A percentile compares a stretch with the other conserved stretches of the same genome.
Evolutionary conservation across 2,329 filamentous ascomycete genomes (phyloP).

Genomic region (Epicoccum nigrum): DNA sequence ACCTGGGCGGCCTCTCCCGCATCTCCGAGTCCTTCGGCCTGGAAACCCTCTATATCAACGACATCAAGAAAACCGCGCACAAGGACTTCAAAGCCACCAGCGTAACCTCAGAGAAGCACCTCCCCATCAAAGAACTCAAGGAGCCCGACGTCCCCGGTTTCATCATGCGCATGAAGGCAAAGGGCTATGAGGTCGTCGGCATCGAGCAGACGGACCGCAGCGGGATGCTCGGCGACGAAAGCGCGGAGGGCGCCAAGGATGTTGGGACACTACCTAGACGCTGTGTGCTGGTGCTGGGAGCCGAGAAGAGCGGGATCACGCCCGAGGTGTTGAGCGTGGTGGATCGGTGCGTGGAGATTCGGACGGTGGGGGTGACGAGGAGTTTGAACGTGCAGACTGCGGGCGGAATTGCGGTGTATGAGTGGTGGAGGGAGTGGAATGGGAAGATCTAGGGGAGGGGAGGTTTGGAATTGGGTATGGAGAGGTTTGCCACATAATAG

Average conservation of each 20-base stretch:
- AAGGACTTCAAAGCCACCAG: slow-evolving; percentile 58
- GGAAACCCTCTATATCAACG: slow-evolving; percentile 52
- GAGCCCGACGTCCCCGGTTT: slow-evolving; percentile 44
- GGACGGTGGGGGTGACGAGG: slow-evolving; percentile 58
- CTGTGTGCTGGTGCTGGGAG: slow-evolving; percentile 56
- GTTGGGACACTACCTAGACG: slow-evolving; percentile 44
- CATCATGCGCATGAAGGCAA: slow-evolving; percentile 50
- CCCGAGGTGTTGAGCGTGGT: slow-evolving; percentile 55
- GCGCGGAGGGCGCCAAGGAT: slow-evolving; percentile 17
- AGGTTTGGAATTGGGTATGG: too few relatives aligned
- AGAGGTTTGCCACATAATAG: too few relatives aligned
- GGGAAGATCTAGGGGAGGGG: slow-evolving; percentile 6
- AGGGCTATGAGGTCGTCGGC: slow-evolving; percentile 59
- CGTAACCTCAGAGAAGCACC: slow-evolving; percentile 57
- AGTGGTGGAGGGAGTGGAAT: slow-evolving; percentile 56
- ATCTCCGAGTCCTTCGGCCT: slow-evolving; percentile 60
- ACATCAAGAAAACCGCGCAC: slow-evolving; percentile 48
- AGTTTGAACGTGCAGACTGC: slow-evolving; percentile 64
- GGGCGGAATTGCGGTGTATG: slow-evolving; percentile 58
- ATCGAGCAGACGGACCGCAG: slow-evolving; percentile 61
- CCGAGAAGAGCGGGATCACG: slow-evolving; percentile 59
- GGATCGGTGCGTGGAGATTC: slow-evolving; percentile 60
- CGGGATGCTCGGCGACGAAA: slow-evolving; percentile 50
- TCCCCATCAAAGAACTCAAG: slow-evolving; percentile 52
- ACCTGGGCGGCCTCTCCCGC: slow-evolving; percentile 58